These are phyloP conservation scores for Martiniozyma asiatica DNA, from an alignment of 1,139 yeast species.

Conservation along the genomic window DNA sequence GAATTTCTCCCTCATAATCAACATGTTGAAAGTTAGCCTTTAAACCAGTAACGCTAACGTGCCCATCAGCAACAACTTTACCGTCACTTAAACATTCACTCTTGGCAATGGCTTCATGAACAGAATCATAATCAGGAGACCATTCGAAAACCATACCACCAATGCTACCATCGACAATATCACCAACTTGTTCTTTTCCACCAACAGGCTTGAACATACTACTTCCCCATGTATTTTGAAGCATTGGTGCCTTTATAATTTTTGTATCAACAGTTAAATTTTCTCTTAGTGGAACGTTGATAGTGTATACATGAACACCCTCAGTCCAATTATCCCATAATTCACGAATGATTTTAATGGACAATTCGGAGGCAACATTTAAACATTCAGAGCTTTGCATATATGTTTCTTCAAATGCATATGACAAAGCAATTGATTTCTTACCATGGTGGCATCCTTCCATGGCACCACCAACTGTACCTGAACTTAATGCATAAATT, in stretches of 20 bases:
- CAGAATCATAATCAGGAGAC: slow-evolving; percentile 72
- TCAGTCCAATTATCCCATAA: slow-evolving; percentile 47
- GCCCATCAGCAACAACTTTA: slow-evolving; percentile 39
- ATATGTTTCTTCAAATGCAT: slow-evolving; percentile 48
- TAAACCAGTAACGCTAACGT: slow-evolving; percentile 68
- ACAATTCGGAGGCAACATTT: slow-evolving; percentile 53
- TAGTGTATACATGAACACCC: slow-evolving; percentile 60
- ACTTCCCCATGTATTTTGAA: slow-evolving; percentile 62
- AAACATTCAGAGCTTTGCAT: slow-evolving; percentile 43
- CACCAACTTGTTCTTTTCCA: slow-evolving; percentile 19
- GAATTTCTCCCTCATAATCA: slow-evolving; percentile 37
- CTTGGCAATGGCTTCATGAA: slow-evolving; percentile 45
- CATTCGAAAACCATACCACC: slow-evolving; percentile 46
- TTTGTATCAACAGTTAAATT: slow-evolving; percentile 33
- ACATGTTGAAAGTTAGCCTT: slow-evolving; percentile 60
- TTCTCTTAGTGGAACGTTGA: slow-evolving; percentile 65
- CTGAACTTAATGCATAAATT: slow-evolving; percentile 81
- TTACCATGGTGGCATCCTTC: slow-evolving; percentile 79
- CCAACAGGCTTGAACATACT: slow-evolving; percentile 14
- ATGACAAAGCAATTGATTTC: slow-evolving; percentile 70
- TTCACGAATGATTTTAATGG: slow-evolving; percentile 50
- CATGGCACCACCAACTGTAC: slow-evolving; percentile 97
- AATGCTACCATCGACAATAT: slow-evolving; percentile 33
- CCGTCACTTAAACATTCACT: slow-evolving; percentile 42
- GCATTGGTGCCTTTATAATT: slow-evolving; percentile 62